Conservation (phyloP, 2,329 filamentous ascomycete species). For the Colletotrichum sp. region DNA sequence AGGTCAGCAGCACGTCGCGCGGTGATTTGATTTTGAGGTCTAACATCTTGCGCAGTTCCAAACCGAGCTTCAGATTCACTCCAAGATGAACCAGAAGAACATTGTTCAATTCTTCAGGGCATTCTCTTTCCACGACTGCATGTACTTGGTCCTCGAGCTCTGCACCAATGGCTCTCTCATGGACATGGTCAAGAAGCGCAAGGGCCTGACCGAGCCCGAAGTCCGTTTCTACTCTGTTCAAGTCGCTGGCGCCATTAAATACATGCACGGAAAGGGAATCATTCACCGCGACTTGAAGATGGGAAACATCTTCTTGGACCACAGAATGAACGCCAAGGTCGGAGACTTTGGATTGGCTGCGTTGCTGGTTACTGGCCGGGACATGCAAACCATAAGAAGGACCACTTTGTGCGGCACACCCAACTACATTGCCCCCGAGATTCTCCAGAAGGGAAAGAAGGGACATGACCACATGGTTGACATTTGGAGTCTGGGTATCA, state of each 20-base stretch:
- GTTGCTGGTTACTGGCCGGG: slow-evolving; percentile 87
- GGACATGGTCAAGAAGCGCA: slow-evolving; percentile 95
- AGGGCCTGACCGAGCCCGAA: slow-evolving; percentile 90
- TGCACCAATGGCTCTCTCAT: slow-evolving; percentile 96
- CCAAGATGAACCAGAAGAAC: slow-evolving; percentile 94
- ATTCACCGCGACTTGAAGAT: slow-evolving; percentile 98
- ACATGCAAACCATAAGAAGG: slow-evolving; percentile 82
- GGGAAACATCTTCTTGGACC: slow-evolving; percentile 95
- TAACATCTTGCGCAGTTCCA: slow-evolving; percentile 56
- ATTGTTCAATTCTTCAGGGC: slow-evolving; percentile 95
- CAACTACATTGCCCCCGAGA: slow-evolving; percentile 98
- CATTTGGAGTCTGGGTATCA: slow-evolving; percentile 97
- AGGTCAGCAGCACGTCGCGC: slow-evolving; percentile 56
- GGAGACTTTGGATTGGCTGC: slow-evolving; percentile 97
- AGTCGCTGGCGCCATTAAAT: slow-evolving; percentile 96
- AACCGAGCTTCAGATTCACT: slow-evolving; percentile 95
- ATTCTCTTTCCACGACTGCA: slow-evolving; percentile 87
- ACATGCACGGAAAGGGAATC: slow-evolving; percentile 94
- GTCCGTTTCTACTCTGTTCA: slow-evolving; percentile 94
- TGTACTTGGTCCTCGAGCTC: slow-evolving; percentile 92
- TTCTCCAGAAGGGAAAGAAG: slow-evolving; percentile 90
- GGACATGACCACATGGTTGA: slow-evolving; percentile 98
- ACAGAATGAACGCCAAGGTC: slow-evolving; percentile 96
- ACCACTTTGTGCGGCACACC: slow-evolving; percentile 96
- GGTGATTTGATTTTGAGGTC: not conserved